Conservation (phyloP, 1,284 basidiomycete species). For the Ustilago vetiveriae region DNA sequence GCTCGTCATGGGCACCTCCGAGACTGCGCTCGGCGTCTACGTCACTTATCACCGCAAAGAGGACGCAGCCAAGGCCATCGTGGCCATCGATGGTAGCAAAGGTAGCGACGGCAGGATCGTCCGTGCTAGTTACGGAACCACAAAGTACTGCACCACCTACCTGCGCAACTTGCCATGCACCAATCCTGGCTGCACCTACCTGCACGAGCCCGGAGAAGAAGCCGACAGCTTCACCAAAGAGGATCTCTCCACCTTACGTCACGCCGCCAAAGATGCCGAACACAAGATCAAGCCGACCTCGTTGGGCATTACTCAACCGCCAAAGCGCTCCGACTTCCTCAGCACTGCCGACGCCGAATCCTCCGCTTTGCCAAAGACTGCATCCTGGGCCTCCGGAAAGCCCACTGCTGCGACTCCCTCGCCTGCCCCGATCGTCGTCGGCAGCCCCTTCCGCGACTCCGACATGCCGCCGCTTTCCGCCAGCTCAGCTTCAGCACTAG, state of each 20-base stretch:
- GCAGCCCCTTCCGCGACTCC: conserved; percentile 53
- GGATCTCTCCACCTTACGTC: conserved; percentile 64
- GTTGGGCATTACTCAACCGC: conserved; percentile 42
- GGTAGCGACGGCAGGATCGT: conserved; percentile 70
- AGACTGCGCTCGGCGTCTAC: conserved; percentile 87
- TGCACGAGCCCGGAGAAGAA: conserved; percentile 98
- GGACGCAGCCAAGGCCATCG: conserved; percentile 92
- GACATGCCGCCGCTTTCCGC: conserved; percentile 60
- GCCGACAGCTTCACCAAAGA: conserved; percentile 79
- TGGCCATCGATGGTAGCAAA: conserved; percentile 86
- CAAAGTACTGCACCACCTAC: conserved; percentile 97
- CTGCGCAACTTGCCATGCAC: conserved; percentile 86
- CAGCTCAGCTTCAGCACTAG: conserved; percentile 37
- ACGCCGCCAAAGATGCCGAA: conserved; percentile 65
- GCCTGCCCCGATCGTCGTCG: conserved; percentile 31
- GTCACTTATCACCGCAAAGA: conserved; percentile 95
- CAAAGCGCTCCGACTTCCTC: conserved; percentile 40
- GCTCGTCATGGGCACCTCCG: conserved; percentile 70
- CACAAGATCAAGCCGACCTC: conserved; percentile 62
- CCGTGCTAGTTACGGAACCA: conserved; percentile 93
- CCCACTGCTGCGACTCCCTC: conserved; percentile 32
- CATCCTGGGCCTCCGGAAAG: conserved; percentile 64
- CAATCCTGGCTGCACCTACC: conserved; percentile 88
- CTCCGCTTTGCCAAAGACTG: conserved; percentile 65
- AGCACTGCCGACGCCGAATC: conserved; percentile 38